Conservation (phyloP, 2,329 filamentous ascomycete genomes). For the Zasmidium citrigriseum region DNA sequence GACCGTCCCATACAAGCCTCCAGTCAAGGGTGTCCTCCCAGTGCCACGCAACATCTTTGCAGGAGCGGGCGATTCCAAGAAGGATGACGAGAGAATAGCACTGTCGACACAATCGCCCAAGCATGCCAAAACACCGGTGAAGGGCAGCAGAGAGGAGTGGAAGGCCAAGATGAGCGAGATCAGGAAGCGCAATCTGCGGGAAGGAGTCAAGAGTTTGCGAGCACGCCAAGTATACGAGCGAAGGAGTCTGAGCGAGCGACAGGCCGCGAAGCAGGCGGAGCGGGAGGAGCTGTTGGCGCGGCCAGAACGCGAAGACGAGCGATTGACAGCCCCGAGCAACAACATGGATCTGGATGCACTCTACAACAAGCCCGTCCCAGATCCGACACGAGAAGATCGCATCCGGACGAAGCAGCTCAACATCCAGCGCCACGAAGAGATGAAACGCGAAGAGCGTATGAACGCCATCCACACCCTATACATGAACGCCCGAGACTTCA, state of each 20-base stretch:
- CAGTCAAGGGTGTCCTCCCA: constrained; percentile 76
- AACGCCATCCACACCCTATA: constrained; percentile 84
- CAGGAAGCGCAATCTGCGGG: constrained; percentile 70
- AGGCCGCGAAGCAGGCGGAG: constrained; percentile 51
- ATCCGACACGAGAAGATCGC: constrained; percentile 63
- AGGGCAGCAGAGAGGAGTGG: constrained; percentile 60
- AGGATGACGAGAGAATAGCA: constrained; percentile 38
- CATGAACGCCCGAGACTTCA: constrained; percentile 83
- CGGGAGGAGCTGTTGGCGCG: constrained; percentile 57
- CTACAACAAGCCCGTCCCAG: constrained; percentile 48
- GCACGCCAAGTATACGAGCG: constrained; percentile 58
- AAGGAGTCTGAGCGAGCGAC: constrained; percentile 40
- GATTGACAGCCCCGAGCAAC: constrained; percentile 70
- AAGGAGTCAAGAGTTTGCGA: constrained; percentile 71
- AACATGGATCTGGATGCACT: constrained; percentile 33
- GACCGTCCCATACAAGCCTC: constrained; percentile 50
- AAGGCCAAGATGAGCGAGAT: constrained; percentile 71
- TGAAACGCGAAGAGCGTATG: constrained; percentile 35
- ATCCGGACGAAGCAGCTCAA: constrained; percentile 43
- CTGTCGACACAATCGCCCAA: constrained; percentile 21
- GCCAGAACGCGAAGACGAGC: constrained; percentile 73
- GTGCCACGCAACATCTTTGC: constrained; percentile 78
- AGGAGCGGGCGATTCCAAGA: constrained; percentile 52
- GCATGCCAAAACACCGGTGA: constrained; percentile 21
- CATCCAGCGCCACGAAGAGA: constrained; percentile 19